Conservation (phyloP, 768 basidiomycete genomes). For the Phanerodontia chrysosporium region DNA sequence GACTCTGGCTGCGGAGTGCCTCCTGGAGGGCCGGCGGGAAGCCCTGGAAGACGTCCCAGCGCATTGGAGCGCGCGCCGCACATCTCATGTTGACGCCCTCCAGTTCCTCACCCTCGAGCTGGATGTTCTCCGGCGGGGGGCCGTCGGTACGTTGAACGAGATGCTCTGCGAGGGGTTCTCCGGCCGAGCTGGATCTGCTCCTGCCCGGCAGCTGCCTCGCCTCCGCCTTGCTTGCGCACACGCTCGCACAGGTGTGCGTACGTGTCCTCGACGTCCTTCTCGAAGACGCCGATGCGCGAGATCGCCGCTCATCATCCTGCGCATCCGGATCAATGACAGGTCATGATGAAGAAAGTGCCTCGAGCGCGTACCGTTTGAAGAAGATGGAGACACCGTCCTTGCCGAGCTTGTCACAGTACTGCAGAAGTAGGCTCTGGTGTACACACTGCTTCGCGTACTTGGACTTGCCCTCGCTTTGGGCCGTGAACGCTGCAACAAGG, state of each 20-base stretch:
- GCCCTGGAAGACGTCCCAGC: conserved; percentile 85
- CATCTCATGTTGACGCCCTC: conserved; percentile 80
- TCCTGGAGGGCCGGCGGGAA: conserved; percentile 69
- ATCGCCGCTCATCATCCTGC: conserved; percentile 80
- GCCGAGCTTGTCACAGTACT: conserved; percentile 93
- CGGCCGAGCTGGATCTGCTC: conserved; percentile 93
- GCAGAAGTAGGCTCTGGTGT: conserved; percentile 87
- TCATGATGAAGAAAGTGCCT: not conserved
- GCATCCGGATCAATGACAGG: not conserved
- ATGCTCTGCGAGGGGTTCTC: conserved; percentile 76
- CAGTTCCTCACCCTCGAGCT: conserved; percentile 82
- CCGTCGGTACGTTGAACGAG: conserved; percentile 90
- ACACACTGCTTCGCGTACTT: conserved; percentile 83
- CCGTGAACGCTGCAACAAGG: conserved; percentile 85
- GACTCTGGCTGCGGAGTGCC: conserved; percentile 68
- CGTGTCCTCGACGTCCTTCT: conserved; percentile 85
- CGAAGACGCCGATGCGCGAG: conserved; percentile 77
- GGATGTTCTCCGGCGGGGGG: conserved; percentile 83
- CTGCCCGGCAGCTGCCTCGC: conserved; percentile 40
- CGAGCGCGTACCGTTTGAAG: conserved; percentile 87
- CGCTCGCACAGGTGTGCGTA: conserved; percentile 78
- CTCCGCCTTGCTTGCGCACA: conserved; percentile 61
- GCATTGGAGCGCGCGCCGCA: conserved; percentile 76
- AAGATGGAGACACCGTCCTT: conserved; percentile 86
- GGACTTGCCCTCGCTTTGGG: conserved; percentile 61